phyloP scores from a whole-genome alignment of 1,139 yeast genomes.

The Nadsonia starkeyi-henricii region DNA sequence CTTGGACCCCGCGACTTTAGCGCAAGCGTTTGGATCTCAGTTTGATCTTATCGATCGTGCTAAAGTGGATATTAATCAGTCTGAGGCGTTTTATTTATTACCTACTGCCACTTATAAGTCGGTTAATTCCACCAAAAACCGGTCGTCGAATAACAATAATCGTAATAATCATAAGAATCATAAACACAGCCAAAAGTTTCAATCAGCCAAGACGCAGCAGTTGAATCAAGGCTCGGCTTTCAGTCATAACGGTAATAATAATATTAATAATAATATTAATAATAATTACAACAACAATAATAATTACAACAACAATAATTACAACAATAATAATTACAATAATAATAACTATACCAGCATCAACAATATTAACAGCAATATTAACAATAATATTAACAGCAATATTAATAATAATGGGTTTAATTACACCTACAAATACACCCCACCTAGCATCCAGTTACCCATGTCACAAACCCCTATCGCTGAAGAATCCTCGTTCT shows the following conservation, averaged over 20 bases:
- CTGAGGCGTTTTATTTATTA: neutral
- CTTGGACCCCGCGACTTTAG: neutral
- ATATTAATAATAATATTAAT: neutral
- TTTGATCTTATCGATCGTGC: neutral
- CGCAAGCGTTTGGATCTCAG: neutral
- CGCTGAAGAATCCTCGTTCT: neutral
- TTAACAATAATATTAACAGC: neutral
- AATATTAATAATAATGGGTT: too few species aligned
- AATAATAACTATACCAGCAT: neutral
- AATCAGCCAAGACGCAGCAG: neutral
- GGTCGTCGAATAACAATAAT: constrained; percentile 1
- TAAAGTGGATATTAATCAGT: neutral
- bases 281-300: constrained; percentile 4
- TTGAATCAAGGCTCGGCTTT: neutral
- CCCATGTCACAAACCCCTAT: too few species aligned
- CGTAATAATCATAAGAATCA: neutral
- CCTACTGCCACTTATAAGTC: neutral
- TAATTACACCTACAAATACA: too few species aligned
- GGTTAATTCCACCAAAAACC: constrained; percentile 2
- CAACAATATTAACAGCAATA: neutral
- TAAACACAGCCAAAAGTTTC: neutral
- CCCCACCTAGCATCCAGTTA: too few species aligned
- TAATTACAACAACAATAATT: neutral
- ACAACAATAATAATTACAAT: constrained; percentile 4
- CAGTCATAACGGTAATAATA: neutral